Percentiles rank a stretch among this genome's conserved stretches.
Evolutionary conservation across 2,329 filamentous ascomycete genomes (phyloP).

Genomic region (Fusarium sp.): DNA sequence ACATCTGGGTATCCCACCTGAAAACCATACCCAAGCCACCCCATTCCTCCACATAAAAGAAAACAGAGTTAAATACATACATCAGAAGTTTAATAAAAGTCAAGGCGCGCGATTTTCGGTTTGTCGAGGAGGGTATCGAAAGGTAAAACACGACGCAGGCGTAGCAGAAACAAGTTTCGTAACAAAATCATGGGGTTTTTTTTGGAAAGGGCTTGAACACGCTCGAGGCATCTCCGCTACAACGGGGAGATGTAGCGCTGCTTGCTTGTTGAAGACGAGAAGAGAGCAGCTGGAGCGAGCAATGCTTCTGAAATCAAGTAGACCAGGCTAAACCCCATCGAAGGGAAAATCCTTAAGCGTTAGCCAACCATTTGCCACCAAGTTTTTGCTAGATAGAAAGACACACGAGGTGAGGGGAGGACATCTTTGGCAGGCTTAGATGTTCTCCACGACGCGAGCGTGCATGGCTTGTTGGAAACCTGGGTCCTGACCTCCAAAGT

Average conservation of each 20-base stretch:
- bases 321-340: constrained; percentile 47
- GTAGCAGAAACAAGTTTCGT: constrained; percentile 11
- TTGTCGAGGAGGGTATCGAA: constrained; percentile 34
- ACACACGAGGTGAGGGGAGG: constrained; percentile 20
- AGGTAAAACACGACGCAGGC: constrained; percentile 3
- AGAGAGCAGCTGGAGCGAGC: constrained; percentile 15
- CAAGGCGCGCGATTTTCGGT: constrained; percentile 1
- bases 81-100: constrained; percentile 5
- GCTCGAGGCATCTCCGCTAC: constrained; percentile 14
- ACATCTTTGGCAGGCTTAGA: constrained; percentile 59
- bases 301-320: constrained; percentile 47
- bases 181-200: constrained; percentile 3
- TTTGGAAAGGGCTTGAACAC: not conserved
- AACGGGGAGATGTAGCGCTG: constrained; percentile 11
- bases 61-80: constrained; percentile 33
- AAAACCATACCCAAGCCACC: constrained; percentile 5
- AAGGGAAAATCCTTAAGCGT: constrained; percentile 44
- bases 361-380: constrained; percentile 43
- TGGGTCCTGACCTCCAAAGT: constrained; percentile 62
- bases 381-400: constrained; percentile 7
- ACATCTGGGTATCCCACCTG: constrained; percentile 29
- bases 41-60: not conserved
- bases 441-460: constrained; percentile 82
- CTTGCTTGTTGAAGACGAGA: constrained; percentile 33
- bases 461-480: constrained; percentile 84